These are phyloP conservation scores for Biscogniauxia marginata DNA, from an alignment of 2,329 filamentous ascomycete genomes.

Conservation along the genomic window DNA sequence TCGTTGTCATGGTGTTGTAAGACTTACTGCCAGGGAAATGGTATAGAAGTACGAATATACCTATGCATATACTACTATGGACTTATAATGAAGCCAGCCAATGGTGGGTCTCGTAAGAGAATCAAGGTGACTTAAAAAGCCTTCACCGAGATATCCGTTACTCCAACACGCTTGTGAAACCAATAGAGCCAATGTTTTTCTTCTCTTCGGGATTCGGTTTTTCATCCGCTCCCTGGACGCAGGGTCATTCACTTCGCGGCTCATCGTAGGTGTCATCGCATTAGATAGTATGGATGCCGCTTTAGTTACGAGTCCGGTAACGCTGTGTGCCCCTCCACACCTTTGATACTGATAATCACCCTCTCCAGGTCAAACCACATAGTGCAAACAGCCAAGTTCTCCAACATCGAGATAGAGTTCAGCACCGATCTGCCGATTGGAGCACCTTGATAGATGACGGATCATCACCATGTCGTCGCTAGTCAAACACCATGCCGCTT, in stretches of 20 bases:
- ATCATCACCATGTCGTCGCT: slow-evolving; percentile 11
- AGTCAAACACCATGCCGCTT: slow-evolving; percentile 22
- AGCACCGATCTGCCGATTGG: slow-evolving; percentile 14
- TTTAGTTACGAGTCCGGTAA: slow-evolving; percentile 27
- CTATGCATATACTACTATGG: not conserved
- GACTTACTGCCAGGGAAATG: not conserved
- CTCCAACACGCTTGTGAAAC: not conserved
- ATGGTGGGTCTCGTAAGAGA: not conserved
- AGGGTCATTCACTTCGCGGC: slow-evolving; percentile 16
- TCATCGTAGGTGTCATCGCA: slow-evolving; percentile 21
- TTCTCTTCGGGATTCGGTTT: slow-evolving; percentile 23
- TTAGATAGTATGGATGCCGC: slow-evolving; percentile 27
- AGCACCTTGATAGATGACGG: slow-evolving; percentile 12
- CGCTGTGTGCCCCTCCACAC: slow-evolving; percentile 31
- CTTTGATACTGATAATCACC: slow-evolving; percentile 19
- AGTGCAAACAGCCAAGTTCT: slow-evolving; percentile 4
- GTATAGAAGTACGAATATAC: not conserved
- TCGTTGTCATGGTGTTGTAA: not conserved
- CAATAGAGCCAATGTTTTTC: not conserved
- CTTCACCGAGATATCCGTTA: not conserved
- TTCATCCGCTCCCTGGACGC: slow-evolving; percentile 6
- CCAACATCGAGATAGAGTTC: slow-evolving; percentile 18
- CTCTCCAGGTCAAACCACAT: slow-evolving; percentile 17
- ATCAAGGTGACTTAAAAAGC: not conserved
- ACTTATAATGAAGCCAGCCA: not conserved